phyloP scores from a whole-genome alignment of 2,329 filamentous ascomycete species.

The Ramularia endophylla region DNA sequence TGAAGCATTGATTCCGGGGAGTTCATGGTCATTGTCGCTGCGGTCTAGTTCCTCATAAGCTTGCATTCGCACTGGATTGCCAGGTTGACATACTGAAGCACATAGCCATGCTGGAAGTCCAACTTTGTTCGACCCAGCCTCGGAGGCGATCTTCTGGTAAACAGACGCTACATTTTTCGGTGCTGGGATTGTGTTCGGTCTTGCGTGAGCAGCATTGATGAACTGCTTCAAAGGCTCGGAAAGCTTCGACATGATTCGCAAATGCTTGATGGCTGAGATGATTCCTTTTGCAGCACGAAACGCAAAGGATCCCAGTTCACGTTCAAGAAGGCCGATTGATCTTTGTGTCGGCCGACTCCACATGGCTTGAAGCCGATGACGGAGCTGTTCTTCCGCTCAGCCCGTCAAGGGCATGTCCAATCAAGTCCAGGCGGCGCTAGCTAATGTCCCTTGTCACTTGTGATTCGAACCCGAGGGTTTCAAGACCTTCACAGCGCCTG shows the following conservation, averaged over 20 bases:
- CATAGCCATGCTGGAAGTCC: slow-evolving; percentile 61
- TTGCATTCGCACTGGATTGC: background rate
- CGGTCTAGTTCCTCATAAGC: slow-evolving; percentile 48
- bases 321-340: too few species aligned
- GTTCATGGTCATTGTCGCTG: slow-evolving; percentile 80
- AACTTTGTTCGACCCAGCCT: slow-evolving; percentile 57
- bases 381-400: too few species aligned
- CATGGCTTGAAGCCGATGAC: too few species aligned
- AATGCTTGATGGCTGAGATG: too few species aligned
- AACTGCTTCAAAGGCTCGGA: slow-evolving; percentile 65
- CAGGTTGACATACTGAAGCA: slow-evolving; percentile 48
- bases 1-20: slow-evolving; percentile 67
- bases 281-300: too few species aligned
- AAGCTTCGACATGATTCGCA: slow-evolving; percentile 74
- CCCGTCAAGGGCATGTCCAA: too few species aligned
- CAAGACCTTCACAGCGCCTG: too few species aligned
- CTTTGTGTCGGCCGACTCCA: too few species aligned
- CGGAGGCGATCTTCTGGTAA: slow-evolving; percentile 57
- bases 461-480: too few species aligned
- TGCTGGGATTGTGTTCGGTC: slow-evolving; percentile 59
- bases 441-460: too few species aligned
- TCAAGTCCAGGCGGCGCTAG: too few species aligned
- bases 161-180: slow-evolving; percentile 58
- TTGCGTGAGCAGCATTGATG: slow-evolving; percentile 63
- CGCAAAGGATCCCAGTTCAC: too few species aligned